These are phyloP conservation scores for Suillus occidentalis DNA, from an alignment of 768 basidiomycete genomes.

Conservation along the genomic window DNA sequence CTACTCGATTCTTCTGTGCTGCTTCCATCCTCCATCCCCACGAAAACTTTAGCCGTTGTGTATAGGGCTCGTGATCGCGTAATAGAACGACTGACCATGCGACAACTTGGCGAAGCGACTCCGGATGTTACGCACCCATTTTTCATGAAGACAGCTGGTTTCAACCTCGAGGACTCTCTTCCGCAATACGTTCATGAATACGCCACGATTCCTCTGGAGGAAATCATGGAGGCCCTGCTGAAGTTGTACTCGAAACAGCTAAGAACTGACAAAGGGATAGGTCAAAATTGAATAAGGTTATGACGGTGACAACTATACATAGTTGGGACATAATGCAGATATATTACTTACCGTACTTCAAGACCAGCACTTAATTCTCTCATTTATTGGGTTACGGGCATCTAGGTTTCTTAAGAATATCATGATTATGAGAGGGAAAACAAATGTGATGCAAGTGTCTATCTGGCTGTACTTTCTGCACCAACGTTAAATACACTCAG, in stretches of 20 bases:
- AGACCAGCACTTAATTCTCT: neutral
- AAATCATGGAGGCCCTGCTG: constrained; percentile 79
- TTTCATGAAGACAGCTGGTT: constrained; percentile 82
- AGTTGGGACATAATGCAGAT: neutral
- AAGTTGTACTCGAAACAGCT: constrained; percentile 78
- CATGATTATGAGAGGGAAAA: constrained; percentile 6
- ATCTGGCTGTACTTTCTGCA: constrained; percentile 33
- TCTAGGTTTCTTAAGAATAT: constrained; percentile 10
- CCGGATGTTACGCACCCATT: constrained; percentile 87
- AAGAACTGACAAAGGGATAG: constrained; percentile 30
- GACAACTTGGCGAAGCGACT: constrained; percentile 86
- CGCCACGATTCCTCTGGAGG: constrained; percentile 77
- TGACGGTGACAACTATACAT: constrained; percentile 3
- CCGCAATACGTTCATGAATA: constrained; percentile 88
- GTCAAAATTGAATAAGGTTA: constrained; percentile 17
- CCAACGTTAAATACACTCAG: constrained; percentile 85
- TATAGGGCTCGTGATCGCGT: constrained; percentile 60
- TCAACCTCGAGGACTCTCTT: constrained; percentile 80
- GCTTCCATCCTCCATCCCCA: constrained; percentile 1
- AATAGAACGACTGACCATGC: constrained; percentile 81
- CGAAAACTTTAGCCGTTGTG: constrained; percentile 32
- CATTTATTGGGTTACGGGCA: neutral
- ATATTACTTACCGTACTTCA: neutral
- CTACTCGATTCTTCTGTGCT: neutral
- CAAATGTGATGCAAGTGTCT: constrained; percentile 13